Base-by-base conservation (phyloP, 352 stramenopile genomes). In the Phytopythium kandeliae region DNA sequence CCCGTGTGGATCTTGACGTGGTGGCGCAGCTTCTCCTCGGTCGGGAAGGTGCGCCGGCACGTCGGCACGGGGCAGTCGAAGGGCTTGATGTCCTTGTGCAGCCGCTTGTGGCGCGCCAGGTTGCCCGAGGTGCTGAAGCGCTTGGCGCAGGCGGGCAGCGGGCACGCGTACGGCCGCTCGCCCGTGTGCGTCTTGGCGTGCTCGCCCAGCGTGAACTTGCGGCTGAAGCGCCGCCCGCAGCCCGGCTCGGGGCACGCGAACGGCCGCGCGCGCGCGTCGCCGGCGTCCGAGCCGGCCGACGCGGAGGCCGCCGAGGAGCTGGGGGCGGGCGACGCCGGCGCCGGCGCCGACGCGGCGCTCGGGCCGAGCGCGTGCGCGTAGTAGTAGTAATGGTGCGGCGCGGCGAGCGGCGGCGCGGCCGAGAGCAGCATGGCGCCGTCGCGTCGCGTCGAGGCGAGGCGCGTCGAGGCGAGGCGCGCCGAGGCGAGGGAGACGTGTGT, bases 61-160 rank as follows among this genome's bases (percentile, higher is more conserved):
- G 59, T 60, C 45, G 67, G 67, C 51, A 75, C 63, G 25, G 69
- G 57, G 52, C 66, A 75, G 57, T 75, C 63, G 47, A 75, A 75
- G 16, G 60, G 71, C 57, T 75, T 78, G 48, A 70, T 66, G 54
- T 60, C 70, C 45, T 60, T 63, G 52, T 83, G 71, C 35, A 83
- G 64, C 13, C 69, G 65, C 46, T 76, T 76, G 54, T 83, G 71
- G 33, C 71, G 68, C 48, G 71, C 69, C 24, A 82, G 55, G 56
- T 82, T 82, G 51, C 71, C 71, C 31, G 71, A 75, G 36, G 71
- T 82, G 36, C 65, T 83, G 54, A 83, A 83, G 49, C 71, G 69
- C 48, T 74, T 71, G 35, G 54, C 68, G 61, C 71, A 82, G 45
- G 66, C 67, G 28, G 24, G 22, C 46, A 73, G 55, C n/a, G 68